Base-by-base conservation (phyloP, 176 grass and related monocot species). In the Eleusine coracana region DNA sequence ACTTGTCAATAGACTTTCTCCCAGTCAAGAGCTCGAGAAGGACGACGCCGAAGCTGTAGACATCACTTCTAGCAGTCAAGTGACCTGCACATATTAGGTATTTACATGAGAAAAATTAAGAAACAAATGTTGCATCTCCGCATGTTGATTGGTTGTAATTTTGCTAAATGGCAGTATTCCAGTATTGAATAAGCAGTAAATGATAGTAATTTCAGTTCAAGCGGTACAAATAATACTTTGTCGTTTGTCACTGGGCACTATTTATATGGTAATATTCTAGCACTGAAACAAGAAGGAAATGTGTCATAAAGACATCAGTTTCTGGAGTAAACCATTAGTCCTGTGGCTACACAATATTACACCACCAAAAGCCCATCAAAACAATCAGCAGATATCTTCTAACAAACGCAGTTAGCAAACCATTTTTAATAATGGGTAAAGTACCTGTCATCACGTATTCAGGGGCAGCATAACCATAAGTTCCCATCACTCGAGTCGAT, bases 361-460 rank as follows among this genome's bases (percentile, higher is more conserved):
- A 79, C 67, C 68, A 39, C n/a, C 58, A 67, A 14, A 82, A 45
- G 5, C 21, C 37, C 39, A 46, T 66, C 34, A 5, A 34, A 65
- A 71, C 5, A 36, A 7, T 71, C 18, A 25, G 61, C 28, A 45
- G 18, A 0, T 40, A 38, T 58, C 46, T 55, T 67, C 3, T 83
- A 68, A 56, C 12, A 73, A 62, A 74, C 16, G 21, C 14, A 70
- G 51, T 45, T 69, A 56, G 7, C 28, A 76, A 49, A 9, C 28
- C 52, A 42, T 70, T 38, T 66, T 58, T 12, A 69, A 73, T 17
- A 71, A 71, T 15, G 25, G 85, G 83, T 45, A 61, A n/a, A 65
- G n/a, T 90, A 99, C 96, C 96, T 13, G 96, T 99, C 96, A 99
- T 99, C 77, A 99, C 96, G 85, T 99, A 99, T 93, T 99, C 96